Percentiles rank a stretch among this genome's conserved stretches.
phyloP scores from a whole-genome alignment of 2,329 filamentous ascomycete species.

The Aspergillus pseudonomiae region DNA sequence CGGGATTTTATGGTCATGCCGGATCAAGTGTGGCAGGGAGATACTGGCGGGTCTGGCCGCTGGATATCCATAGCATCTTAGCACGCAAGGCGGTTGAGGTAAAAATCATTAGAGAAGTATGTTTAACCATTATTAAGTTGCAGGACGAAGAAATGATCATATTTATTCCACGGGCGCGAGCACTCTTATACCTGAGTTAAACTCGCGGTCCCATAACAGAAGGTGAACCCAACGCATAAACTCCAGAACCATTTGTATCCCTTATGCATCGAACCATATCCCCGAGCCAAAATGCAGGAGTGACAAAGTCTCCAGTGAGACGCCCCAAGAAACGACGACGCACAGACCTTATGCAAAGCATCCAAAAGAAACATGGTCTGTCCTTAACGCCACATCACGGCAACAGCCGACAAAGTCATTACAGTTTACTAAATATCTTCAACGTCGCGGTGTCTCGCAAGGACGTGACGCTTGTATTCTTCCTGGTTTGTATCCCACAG shows the following conservation, averaged over 20 bases:
- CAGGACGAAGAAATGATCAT: not conserved
- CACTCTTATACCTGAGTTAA: slow-evolving; percentile 1
- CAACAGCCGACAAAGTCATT: not conserved
- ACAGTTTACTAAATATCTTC: slow-evolving; percentile 46
- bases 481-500: slow-evolving; percentile 88
- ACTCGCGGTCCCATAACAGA: slow-evolving; percentile 5
- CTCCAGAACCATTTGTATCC: slow-evolving; percentile 18
- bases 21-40: not conserved
- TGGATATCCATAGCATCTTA: not conserved
- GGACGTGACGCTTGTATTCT: slow-evolving; percentile 80
- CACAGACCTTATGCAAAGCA: slow-evolving; percentile 10
- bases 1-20: not conserved
- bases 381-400: slow-evolving; percentile 7
- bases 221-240: slow-evolving; percentile 16
- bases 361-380: slow-evolving; percentile 1
- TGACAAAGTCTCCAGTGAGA: not conserved
- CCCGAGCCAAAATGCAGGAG: slow-evolving; percentile 5
- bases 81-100: not conserved
- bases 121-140: not conserved
- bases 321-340: slow-evolving; percentile 3
- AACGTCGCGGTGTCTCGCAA: slow-evolving; percentile 64
- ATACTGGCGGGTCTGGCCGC: not conserved
- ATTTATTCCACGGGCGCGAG: not conserved
- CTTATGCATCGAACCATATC: slow-evolving; percentile 14
- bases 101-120: too few species aligned